These are phyloP conservation scores for Exophiala spinifera DNA, from an alignment of 2,329 filamentous ascomycete genomes.

Conservation along the genomic window DNA sequence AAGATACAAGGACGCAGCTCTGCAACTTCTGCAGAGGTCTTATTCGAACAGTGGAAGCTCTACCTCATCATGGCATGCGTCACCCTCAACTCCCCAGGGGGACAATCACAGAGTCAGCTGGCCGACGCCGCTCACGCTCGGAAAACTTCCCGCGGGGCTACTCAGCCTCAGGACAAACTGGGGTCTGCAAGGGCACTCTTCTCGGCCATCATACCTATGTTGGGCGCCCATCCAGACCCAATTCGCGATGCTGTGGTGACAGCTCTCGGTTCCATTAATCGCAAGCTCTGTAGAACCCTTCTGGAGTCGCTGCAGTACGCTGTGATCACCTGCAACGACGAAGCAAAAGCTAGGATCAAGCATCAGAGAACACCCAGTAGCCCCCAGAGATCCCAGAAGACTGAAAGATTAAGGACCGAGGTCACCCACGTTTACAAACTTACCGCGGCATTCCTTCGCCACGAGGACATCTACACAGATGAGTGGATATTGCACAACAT, in stretches of 20 bases:
- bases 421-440: constrained; percentile 95
- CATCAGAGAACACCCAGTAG: constrained; percentile 84
- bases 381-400: constrained; percentile 75
- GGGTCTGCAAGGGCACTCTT: constrained; percentile 86
- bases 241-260: constrained; percentile 88
- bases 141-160: constrained; percentile 66
- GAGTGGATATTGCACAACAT: constrained; percentile 90
- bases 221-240: constrained; percentile 73
- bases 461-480: constrained; percentile 74
- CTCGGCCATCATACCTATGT: constrained; percentile 82
- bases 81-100: constrained; percentile 80
- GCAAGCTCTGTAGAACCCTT: constrained; percentile 85
- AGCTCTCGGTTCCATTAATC: constrained; percentile 90
- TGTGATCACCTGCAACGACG: constrained; percentile 80
- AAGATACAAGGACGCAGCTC: constrained; percentile 53
- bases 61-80: constrained; percentile 97
- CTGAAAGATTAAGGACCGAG: constrained; percentile 84
- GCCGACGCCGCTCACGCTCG: constrained; percentile 70
- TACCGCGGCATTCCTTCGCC: constrained; percentile 82
- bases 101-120: constrained; percentile 57
- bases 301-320: constrained; percentile 86
- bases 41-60: constrained; percentile 96
- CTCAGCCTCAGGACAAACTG: constrained; percentile 65
- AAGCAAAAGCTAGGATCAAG: constrained; percentile 74
- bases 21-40: constrained; percentile 72